phyloP scores from a whole-genome alignment of 345 rosid species.

The Pelargonium nanum region DNA sequence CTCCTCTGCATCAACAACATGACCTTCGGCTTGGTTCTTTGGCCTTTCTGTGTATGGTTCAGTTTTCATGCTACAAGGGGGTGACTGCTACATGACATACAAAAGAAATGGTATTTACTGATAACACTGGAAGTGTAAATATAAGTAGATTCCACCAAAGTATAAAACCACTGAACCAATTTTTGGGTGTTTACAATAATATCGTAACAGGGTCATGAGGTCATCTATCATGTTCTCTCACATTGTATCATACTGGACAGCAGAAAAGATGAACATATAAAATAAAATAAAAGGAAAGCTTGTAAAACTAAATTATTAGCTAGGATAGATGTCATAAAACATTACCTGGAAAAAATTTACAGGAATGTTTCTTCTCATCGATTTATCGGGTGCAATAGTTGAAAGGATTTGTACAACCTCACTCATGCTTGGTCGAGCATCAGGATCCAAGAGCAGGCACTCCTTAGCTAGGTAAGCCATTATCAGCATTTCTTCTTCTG shows the following conservation, averaged over 20 bases:
- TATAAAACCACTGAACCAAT: neutral
- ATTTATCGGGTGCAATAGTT: slow-evolving; percentile 61
- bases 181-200: neutral
- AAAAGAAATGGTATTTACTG: neutral
- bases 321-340: neutral
- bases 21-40: slow-evolving; percentile 18
- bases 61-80: slow-evolving; percentile 16
- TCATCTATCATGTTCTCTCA: too few species aligned
- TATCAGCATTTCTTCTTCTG: slow-evolving; percentile 78
- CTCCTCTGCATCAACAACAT: slow-evolving; percentile 18
- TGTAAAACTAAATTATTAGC: neutral
- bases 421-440: slow-evolving; percentile 86
- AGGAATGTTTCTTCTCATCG: slow-evolving; percentile 59
- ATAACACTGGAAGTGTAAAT: neutral
- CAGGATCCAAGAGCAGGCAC: slow-evolving; percentile 83
- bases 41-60: slow-evolving; percentile 17
- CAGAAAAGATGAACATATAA: neutral
- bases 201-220: too few species aligned
- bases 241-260: too few species aligned
- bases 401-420: slow-evolving; percentile 97
- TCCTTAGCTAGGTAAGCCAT: slow-evolving; percentile 95
- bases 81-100: slow-evolving; percentile 28
- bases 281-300: neutral
- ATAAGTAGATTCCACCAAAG: neutral
- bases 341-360: slow-evolving; percentile 54